Conservation (phyloP, 1,284 basidiomycete species). For the Ceratobasidium sp. region DNA sequence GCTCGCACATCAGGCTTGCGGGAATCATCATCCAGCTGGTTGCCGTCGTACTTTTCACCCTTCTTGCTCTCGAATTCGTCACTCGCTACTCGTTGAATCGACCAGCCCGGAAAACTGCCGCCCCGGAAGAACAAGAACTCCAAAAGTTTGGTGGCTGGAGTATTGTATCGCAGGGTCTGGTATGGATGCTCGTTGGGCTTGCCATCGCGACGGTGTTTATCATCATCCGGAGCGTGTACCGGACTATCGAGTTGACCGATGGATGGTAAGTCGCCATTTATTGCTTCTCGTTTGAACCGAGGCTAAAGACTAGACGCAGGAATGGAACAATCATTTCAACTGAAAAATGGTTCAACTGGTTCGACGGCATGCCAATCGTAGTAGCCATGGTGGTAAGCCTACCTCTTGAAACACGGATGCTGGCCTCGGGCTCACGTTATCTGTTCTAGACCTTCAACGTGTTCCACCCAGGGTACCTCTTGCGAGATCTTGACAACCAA, state of each 20-base stretch:
- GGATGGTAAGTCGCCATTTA: constrained; percentile 17
- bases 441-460: constrained; percentile 30
- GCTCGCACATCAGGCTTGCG: constrained; percentile 52
- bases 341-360: constrained; percentile 46
- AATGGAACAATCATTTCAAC: constrained; percentile 45
- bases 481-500: background rate
- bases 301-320: constrained; percentile 14
- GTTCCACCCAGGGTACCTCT: constrained; percentile 38
- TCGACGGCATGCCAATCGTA: constrained; percentile 46
- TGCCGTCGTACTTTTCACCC: constrained; percentile 24
- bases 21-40: constrained; percentile 54
- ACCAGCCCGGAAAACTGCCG: background rate
- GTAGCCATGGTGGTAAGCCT: constrained; percentile 45
- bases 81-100: constrained; percentile 14
- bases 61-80: constrained; percentile 25
- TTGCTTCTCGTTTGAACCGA: background rate
- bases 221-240: constrained; percentile 48
- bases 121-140: background rate
- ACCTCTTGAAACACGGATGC: background rate
- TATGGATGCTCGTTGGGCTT: constrained; percentile 46
- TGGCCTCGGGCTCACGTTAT: background rate
- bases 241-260: constrained; percentile 47
- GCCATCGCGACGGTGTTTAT: constrained; percentile 46
- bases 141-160: constrained; percentile 22
- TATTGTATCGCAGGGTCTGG: constrained; percentile 37